Conservation (phyloP, 176 grass and related monocot species). For the Cymbopogon citratus region DNA sequence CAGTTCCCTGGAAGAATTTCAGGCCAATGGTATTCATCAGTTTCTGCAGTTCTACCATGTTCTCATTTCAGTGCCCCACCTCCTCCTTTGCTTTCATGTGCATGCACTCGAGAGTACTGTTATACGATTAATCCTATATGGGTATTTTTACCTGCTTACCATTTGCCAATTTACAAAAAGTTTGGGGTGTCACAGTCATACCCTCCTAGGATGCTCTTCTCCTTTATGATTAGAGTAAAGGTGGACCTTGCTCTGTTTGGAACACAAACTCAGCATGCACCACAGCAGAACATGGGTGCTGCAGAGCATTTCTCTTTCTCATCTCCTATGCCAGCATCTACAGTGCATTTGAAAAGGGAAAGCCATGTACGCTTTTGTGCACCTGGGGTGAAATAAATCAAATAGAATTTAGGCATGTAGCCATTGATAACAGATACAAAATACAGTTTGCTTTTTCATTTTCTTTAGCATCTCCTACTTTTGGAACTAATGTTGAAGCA, state of each 20-base stretch:
- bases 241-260: conserved; percentile 2
- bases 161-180: not conserved
- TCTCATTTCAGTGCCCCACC: not conserved
- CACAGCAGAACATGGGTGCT: not conserved
- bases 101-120: not conserved
- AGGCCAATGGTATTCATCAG: conserved; percentile 62
- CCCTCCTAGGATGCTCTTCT: not conserved
- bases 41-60: conserved; percentile 3
- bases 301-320: not conserved
- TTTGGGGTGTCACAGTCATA: conserved; percentile 13
- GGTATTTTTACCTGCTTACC: conserved; percentile 13
- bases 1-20: conserved; percentile 85
- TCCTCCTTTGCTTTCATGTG: not conserved
- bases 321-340: not conserved
- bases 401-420: not conserved
- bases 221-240: not conserved
- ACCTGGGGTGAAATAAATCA: not conserved
- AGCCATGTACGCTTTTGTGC: not conserved
- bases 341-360: not conserved
- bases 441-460: not conserved
- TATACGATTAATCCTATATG: not conserved
- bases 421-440: not conserved
- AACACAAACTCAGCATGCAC: not conserved
- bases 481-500: conserved; percentile 10
- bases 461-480: not conserved